Conservation (phyloP, 208 protist species). For the Acanthamoeba culbertsoni region DNA sequence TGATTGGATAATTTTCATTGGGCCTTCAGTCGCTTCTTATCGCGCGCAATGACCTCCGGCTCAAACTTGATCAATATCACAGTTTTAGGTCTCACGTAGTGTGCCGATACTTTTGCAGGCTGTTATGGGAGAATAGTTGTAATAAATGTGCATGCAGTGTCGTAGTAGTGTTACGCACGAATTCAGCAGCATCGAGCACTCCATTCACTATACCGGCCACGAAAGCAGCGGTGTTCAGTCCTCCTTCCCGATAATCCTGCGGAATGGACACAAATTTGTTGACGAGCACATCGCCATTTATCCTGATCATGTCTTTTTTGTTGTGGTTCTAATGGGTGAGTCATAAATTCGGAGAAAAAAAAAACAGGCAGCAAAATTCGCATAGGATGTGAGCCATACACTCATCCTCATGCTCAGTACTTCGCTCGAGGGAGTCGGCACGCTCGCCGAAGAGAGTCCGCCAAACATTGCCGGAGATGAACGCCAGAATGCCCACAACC, state of each 20-base stretch:
- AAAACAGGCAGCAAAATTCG: neutral
- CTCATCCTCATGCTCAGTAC: constrained; percentile 76
- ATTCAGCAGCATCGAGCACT: constrained; percentile 79
- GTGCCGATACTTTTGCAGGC: neutral
- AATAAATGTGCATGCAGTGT: neutral
- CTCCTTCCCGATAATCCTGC: constrained; percentile 58
- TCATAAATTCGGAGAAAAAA: neutral
- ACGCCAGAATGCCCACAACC: constrained; percentile 81
- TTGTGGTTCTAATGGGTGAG: neutral
- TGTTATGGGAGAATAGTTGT: neutral
- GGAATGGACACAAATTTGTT: constrained; percentile 82
- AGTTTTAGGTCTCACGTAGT: constrained; percentile 66
- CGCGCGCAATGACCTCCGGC: constrained; percentile 69
- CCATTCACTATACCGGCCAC: constrained; percentile 83
- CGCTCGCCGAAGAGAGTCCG: constrained; percentile 82
- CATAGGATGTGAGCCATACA: constrained; percentile 57
- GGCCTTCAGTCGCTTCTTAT: constrained; percentile 57
- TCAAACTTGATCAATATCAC: constrained; percentile 83
- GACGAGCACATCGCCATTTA: constrained; percentile 78
- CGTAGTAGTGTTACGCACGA: constrained; percentile 68
- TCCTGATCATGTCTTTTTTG: constrained; percentile 80
- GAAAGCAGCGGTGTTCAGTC: constrained; percentile 83
- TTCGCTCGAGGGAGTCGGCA: constrained; percentile 80
- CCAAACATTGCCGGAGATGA: constrained; percentile 81
- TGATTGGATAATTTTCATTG: neutral